Evolutionary conservation across 169 alveolate species (phyloP).

Genomic region (Cryptosporidium ubiquitum): DNA sequence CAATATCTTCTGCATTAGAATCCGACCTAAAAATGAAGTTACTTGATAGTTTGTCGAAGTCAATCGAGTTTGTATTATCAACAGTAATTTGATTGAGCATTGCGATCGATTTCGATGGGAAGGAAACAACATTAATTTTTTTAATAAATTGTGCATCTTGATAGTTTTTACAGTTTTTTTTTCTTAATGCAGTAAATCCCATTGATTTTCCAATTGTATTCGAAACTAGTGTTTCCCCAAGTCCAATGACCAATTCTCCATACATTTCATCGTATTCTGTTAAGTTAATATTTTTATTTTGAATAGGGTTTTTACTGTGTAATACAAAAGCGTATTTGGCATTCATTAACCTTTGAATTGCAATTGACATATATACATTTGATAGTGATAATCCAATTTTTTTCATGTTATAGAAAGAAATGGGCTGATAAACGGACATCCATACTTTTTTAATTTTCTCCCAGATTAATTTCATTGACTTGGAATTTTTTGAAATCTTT

Average conservation of each 20-base stretch:
- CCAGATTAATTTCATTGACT: constrained; percentile 52
- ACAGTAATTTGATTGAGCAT: constrained; percentile 27
- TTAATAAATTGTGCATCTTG: not conserved
- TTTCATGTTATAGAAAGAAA: constrained; percentile 83
- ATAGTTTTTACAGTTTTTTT: constrained; percentile 67
- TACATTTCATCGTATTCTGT: constrained; percentile 84
- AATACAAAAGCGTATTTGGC: constrained; percentile 92
- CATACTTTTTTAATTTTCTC: constrained; percentile 84
- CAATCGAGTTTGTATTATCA: not conserved
- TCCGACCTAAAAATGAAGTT: constrained; percentile 86
- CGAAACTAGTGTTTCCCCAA: constrained; percentile 82
- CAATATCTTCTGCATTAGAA: constrained; percentile 92
- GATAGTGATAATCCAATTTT: constrained; percentile 81
- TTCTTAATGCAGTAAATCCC: constrained; percentile 82
- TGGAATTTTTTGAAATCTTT: not conserved
- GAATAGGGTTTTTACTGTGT: constrained; percentile 89
- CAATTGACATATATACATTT: constrained; percentile 82
- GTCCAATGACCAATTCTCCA: constrained; percentile 90
- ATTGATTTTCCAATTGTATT: constrained; percentile 88
- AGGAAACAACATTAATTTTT: constrained; percentile 76
- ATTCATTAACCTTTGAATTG: constrained; percentile 87
- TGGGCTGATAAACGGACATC: constrained; percentile 84
- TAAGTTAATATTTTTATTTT: constrained; percentile 23
- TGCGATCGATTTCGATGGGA: constrained; percentile 80
- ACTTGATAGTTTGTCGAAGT: not conserved